Conservation (phyloP, 2,329 filamentous ascomycete genomes). For the Neurospora sp. region DNA sequence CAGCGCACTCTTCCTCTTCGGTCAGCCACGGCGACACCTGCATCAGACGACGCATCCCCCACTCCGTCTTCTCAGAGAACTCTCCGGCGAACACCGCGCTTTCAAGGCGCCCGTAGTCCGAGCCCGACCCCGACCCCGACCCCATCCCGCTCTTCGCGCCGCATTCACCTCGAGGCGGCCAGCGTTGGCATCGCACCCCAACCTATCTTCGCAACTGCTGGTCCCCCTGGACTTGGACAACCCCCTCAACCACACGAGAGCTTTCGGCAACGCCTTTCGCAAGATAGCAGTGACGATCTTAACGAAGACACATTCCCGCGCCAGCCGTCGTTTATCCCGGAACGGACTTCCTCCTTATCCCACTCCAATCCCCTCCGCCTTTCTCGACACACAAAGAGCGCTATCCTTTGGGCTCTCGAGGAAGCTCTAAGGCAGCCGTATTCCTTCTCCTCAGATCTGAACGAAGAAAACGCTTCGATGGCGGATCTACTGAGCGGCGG, state of each 20-base stretch:
- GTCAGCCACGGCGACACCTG: slow-evolving; percentile 24
- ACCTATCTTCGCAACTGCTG: slow-evolving; percentile 26
- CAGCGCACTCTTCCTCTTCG: slow-evolving; percentile 27
- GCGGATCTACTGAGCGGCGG: slow-evolving; percentile 58
- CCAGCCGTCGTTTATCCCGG: slow-evolving; percentile 22
- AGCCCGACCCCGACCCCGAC: slow-evolving; percentile 33
- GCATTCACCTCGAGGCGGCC: slow-evolving; percentile 36
- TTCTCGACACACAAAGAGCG: slow-evolving; percentile 75
- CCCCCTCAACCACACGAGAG: slow-evolving; percentile 10
- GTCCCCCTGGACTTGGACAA: slow-evolving; percentile 9
- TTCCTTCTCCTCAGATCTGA: slow-evolving; percentile 70
- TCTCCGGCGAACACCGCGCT: slow-evolving; percentile 43
- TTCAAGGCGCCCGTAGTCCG: slow-evolving; percentile 34
- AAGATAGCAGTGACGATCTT: slow-evolving; percentile 37
- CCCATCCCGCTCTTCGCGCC: slow-evolving; percentile 21
- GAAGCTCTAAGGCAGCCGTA: slow-evolving; percentile 77
- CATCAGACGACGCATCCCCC: slow-evolving; percentile 27
- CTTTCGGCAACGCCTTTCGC: slow-evolving; percentile 31
- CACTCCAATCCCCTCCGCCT: slow-evolving; percentile 42
- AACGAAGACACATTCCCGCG: slow-evolving; percentile 27
- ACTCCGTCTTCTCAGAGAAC: slow-evolving; percentile 37
- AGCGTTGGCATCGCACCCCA: slow-evolving; percentile 38
- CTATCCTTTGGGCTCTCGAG: slow-evolving; percentile 86
- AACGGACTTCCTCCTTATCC: slow-evolving; percentile 22
- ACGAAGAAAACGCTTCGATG: slow-evolving; percentile 89